Evolutionary conservation across 306 rosid genomes (phyloP).

Genomic region (Carpinus viminea): DNA sequence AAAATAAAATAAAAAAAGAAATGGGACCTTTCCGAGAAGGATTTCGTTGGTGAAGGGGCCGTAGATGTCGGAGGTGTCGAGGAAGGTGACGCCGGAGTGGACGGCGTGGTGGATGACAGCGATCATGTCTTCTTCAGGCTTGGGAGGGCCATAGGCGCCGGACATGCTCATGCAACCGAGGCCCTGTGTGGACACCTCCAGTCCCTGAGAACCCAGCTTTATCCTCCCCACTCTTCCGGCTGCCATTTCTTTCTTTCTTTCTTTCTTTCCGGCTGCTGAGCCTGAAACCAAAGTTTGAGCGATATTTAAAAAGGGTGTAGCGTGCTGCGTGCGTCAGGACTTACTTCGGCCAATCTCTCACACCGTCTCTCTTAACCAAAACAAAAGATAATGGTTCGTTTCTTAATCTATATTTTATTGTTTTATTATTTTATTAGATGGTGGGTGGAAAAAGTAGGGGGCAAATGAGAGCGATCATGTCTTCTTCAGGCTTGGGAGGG

Average conservation of each 20-base stretch:
- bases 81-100: conserved; percentile 55
- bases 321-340: too few species aligned
- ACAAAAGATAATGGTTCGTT: too few species aligned
- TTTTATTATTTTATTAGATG: too few species aligned
- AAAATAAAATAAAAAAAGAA: neutral
- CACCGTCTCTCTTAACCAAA: too few species aligned
- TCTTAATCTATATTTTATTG: too few species aligned
- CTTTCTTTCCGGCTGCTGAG: too few species aligned
- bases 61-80: conserved; percentile 61
- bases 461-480: too few species aligned
- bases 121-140: conserved; percentile 69
- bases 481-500: too few species aligned
- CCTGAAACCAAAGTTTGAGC: too few species aligned
- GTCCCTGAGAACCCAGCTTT: conserved; percentile 42
- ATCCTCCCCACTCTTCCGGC: conserved; percentile 21
- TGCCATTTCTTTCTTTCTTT: conserved; percentile 6
- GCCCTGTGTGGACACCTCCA: conserved; percentile 49
- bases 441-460: too few species aligned
- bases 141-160: conserved; percentile 53
- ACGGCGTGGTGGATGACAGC: conserved; percentile 62
- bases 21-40: conserved; percentile 41
- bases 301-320: too few species aligned
- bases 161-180: conserved; percentile 74
- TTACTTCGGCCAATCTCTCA: too few species aligned
- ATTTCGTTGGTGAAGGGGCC: conserved; percentile 58